A percentile compares a stretch with the other conserved stretches of the same genome.
These are phyloP conservation scores for Pleochaeta shiraiana DNA, from an alignment of 2,329 filamentous ascomycete species.

Conservation along the genomic window DNA sequence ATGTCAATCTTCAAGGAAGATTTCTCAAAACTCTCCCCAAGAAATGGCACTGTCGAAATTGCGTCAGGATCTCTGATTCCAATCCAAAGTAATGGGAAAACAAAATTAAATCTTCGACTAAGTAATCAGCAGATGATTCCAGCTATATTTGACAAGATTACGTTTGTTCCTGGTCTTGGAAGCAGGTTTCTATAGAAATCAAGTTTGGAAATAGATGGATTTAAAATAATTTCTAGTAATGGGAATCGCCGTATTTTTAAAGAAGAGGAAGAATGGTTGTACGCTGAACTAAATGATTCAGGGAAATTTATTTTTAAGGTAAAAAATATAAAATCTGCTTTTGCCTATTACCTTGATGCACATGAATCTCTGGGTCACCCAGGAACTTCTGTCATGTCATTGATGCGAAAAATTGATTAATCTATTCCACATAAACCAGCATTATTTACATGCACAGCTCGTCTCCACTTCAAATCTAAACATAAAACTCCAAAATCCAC, in stretches of 20 bases:
- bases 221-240: constrained; percentile 3
- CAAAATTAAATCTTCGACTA: background rate
- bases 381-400: background rate
- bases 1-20: background rate
- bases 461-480: background rate
- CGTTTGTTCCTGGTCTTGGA: background rate
- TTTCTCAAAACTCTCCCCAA: background rate
- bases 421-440: background rate
- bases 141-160: background rate
- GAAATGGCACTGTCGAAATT: background rate
- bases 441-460: background rate
- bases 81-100: background rate
- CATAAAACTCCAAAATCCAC: background rate
- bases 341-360: background rate
- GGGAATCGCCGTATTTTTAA: constrained; percentile 4
- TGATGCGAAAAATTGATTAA: background rate
- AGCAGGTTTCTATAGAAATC: constrained; percentile 3
- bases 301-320: background rate
- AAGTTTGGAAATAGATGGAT: constrained; percentile 3
- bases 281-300: background rate
- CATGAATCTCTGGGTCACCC: background rate
- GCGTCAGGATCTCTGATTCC: background rate
- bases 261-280: constrained; percentile 1
- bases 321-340: background rate
- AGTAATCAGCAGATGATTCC: background rate